phyloP scores from a whole-genome alignment of 495 filamentous ascomycete species.

The Penicillium maclennaniae region DNA sequence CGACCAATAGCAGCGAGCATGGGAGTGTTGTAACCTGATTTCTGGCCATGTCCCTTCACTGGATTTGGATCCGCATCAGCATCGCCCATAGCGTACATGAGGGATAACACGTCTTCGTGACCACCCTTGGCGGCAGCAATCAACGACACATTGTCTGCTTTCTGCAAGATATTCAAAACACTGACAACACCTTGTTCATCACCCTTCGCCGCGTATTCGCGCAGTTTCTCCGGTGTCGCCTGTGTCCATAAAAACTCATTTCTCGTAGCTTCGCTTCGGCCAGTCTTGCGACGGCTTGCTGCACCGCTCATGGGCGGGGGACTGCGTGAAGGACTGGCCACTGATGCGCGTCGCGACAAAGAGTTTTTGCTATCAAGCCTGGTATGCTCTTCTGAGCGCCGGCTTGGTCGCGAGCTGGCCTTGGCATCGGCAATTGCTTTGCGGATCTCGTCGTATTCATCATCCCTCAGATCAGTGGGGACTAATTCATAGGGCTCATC shows the following conservation, averaged over 20 bases:
- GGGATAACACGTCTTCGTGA: constrained; percentile 78
- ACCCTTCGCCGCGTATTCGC: constrained; percentile 75
- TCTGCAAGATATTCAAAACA: constrained; percentile 70
- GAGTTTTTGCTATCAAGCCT: constrained; percentile 51
- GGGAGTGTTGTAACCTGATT: constrained; percentile 67
- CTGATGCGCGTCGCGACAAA: constrained; percentile 62
- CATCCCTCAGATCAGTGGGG: constrained; percentile 64
- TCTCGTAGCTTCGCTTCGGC: constrained; percentile 55
- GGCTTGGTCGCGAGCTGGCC: constrained; percentile 42
- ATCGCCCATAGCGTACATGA: constrained; percentile 76
- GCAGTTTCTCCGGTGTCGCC: constrained; percentile 64
- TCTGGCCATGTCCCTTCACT: constrained; percentile 40
- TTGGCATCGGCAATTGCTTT: constrained; percentile 46
- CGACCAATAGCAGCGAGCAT: constrained; percentile 93
- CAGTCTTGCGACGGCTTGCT: constrained; percentile 48
- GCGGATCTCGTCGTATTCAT: constrained; percentile 59
- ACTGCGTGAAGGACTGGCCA: constrained; percentile 50
- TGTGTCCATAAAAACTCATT: constrained; percentile 62
- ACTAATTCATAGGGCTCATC: constrained; percentile 84
- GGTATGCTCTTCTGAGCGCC: constrained; percentile 60
- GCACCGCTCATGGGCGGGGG: constrained; percentile 38
- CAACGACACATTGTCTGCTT: constrained; percentile 79
- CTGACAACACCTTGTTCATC: constrained; percentile 75
- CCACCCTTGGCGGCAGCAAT: constrained; percentile 90
- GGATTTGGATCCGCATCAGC: constrained; percentile 78